Evolutionary conservation across 129 eudicot genomes (phyloP), one percentile per base, ranked within the genome.

Genomic region (Logfia minima): DNA sequence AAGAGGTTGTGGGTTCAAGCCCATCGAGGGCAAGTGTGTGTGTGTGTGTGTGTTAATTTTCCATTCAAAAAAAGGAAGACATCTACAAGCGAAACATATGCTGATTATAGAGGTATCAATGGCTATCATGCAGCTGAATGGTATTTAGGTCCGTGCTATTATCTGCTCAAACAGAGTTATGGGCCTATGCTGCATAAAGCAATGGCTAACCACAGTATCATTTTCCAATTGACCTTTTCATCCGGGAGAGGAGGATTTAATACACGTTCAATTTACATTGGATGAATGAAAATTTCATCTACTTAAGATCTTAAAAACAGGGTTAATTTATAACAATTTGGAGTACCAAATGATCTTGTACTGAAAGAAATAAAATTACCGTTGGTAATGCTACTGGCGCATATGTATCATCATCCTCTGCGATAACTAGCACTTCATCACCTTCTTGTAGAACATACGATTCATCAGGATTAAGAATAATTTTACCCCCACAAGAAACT

Each of bases 321-420:
- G 32, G 71, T 79, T 79, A 31, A 60, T 71, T n/a, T 70, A 31
- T 4, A 31, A 8, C 41, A 79, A n/a, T n/a, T n/a, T 26, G 29
- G 31, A 37, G 6, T 18, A 39, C 16, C 7, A 77, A 70, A 39
- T 19, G 18, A 72, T 41, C n/a, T 60, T 52, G 62, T 71, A 34
- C 3, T 48, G 21, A 72, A 70, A 67, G 78, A 83, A 79, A 85
- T 87, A 64, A 81, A 84, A 85, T 84, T 82, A 91, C 97, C 95
- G 41, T 85, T 16, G 97, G 97, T 81, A 88, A 84, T 80, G 87
- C 75, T 59, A 89, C 76, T 58, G 97, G 97, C 69, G 92, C 74
- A 76, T 91, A 91, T 34, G 95, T 88, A 78, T 91, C 92, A 70
- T 91, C 97, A 82, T 91, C 97, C 80, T 91, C 97, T 4, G 97